A percentile compares a stretch with the other conserved stretches of the same genome.
Conservation (phyloP, 2,329 filamentous ascomycete genomes). For the Phyllosticta ampelicida region DNA sequence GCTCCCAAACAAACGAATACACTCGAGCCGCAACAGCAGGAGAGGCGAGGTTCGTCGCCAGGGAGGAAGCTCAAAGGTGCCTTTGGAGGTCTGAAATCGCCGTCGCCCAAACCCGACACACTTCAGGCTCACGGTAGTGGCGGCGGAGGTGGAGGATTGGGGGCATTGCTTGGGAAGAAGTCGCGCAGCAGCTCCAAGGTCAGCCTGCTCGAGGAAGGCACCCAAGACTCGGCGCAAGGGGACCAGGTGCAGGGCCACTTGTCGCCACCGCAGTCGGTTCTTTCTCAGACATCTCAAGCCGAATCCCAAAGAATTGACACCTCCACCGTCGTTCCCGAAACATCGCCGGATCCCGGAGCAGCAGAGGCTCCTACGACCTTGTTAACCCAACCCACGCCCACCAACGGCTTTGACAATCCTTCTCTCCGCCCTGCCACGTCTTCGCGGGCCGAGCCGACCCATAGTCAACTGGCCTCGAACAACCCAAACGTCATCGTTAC, state of each 20-base stretch:
- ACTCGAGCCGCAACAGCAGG: slow-evolving; percentile 16
- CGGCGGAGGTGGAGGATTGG: slow-evolving; percentile 31
- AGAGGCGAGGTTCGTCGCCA: slow-evolving; percentile 56
- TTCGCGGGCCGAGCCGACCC: slow-evolving; percentile 10
- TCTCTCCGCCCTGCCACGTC: slow-evolving; percentile 5
- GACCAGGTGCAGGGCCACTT: neutral
- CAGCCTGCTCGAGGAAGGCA: slow-evolving; percentile 8
- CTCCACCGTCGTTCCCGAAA: slow-evolving; percentile 30
- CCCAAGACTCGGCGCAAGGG: slow-evolving; percentile 9
- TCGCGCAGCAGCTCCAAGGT: slow-evolving; percentile 12
- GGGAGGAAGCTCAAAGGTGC: slow-evolving; percentile 61
- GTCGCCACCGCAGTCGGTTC: slow-evolving; percentile 8
- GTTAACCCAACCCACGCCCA: slow-evolving; percentile 54
- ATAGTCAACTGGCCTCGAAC: slow-evolving; percentile 16
- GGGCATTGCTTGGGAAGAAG: slow-evolving; percentile 30
- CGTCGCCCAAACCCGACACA: slow-evolving; percentile 26
- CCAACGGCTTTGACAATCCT: slow-evolving; percentile 25
- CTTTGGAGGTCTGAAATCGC: slow-evolving; percentile 39
- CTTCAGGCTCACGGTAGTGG: slow-evolving; percentile 32
- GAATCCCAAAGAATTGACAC: slow-evolving; percentile 16
- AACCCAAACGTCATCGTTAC: slow-evolving; percentile 47
- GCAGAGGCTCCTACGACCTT: slow-evolving; percentile 42
- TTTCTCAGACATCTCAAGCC: slow-evolving; percentile 15
- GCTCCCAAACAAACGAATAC: slow-evolving; percentile 23
- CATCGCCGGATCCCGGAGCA: slow-evolving; percentile 24